phyloP scores from a whole-genome alignment of 768 basidiomycete species.

The Mycena crocata region DNA sequence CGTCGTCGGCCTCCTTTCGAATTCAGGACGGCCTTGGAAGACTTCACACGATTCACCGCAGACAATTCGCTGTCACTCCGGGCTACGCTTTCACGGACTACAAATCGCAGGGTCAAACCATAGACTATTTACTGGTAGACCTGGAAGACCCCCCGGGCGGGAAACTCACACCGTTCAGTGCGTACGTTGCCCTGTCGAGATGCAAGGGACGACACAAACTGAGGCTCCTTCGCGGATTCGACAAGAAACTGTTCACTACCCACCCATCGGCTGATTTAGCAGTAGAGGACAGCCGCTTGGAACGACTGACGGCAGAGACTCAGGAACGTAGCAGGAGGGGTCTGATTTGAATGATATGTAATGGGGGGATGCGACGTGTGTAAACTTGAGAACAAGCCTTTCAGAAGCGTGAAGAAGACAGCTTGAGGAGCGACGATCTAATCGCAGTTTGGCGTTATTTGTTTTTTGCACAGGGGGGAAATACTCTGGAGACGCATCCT shows the following conservation, averaged over 20 bases:
- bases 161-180: background rate
- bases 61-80: conserved; percentile 45
- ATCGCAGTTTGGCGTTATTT: too few species aligned
- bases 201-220: background rate
- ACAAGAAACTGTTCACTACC: background rate
- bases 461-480: too few species aligned
- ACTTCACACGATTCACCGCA: conserved; percentile 28
- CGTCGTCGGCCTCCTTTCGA: conserved; percentile 18
- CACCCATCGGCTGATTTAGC: background rate
- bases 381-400: too few species aligned
- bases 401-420: too few species aligned
- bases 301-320: background rate
- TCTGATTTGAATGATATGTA: too few species aligned
- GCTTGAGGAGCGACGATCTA: too few species aligned
- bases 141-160: background rate
- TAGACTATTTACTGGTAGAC: background rate
- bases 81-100: conserved; percentile 58
- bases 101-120: background rate
- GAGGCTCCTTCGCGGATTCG: background rate
- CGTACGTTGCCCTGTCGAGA: background rate
- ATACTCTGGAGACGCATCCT: too few species aligned
- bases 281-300: conserved; percentile 11
- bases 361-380: too few species aligned
- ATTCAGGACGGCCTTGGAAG: background rate
- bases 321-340: background rate